Base-by-base conservation (phyloP, 1,284 basidiomycete species). In the Meripilus lineatus region DNA sequence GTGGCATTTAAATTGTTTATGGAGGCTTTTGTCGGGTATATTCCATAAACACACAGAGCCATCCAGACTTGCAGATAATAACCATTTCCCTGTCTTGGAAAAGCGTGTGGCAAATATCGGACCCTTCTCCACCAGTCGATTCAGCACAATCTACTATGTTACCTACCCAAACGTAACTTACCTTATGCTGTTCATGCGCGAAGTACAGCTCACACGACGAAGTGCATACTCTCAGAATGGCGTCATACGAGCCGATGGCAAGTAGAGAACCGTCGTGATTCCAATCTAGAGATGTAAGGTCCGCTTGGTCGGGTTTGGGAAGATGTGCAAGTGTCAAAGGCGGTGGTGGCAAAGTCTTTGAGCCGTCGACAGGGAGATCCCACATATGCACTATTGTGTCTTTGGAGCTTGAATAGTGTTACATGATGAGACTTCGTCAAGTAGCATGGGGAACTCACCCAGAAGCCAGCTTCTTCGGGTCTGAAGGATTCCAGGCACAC, bases 11-110 rank as follows among this genome's bases (percentile, higher is more conserved):
- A 75, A 89, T 57, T 86, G 77, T 56, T 70, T 70, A 52, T 80
- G 61, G 35, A 89, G 53, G 49, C 69, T 65, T 62, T 81, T 80
- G 53, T 71, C 70, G 49, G 70, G 62, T n/a, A 89, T 71, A 58
- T 92, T 78, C 86, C 87, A 91, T 10, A 89, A 70, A 50, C 85
- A 85, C 4, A 79, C 72, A 2, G 81, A 82, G 7, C 79, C 77
- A 56, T 91, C 89, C 38, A 89, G 57, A 62, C 85, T 86, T 5
- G 81, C 85, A 13, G 81, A 80, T 33, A 82, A 60, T 42, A 90
- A 66, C 77, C 79, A 85, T 45, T 72, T 71, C 5, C 86, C 84
- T 30, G 74, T 71, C 48, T 71, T 74, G 17, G 86, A 89, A 57
- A 89, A 90, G 47, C 77, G 74, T 28, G 79, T 74, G 32, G 84